Conservation (phyloP, 805 yeast genomes). For the Yamadazyma tumulicola region DNA sequence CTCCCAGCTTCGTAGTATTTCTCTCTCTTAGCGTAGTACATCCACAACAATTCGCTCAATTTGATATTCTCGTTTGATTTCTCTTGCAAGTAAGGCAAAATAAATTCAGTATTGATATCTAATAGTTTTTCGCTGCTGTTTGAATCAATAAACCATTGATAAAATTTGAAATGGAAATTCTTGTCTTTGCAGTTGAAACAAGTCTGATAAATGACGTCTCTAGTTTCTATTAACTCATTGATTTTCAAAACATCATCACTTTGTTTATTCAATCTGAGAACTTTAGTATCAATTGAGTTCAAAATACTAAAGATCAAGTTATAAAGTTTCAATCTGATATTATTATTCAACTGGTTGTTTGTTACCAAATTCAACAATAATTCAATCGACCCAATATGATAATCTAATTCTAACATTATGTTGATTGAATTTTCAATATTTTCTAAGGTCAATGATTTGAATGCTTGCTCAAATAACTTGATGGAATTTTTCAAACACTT, state of each 20-base stretch:
- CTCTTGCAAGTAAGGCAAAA: slow-evolving; percentile 72
- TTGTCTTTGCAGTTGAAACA: slow-evolving; percentile 76
- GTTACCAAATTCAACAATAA: slow-evolving; percentile 75
- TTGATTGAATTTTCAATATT: slow-evolving; percentile 76
- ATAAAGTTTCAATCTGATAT: slow-evolving; percentile 47
- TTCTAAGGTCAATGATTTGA: slow-evolving; percentile 72
- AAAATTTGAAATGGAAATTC: slow-evolving; percentile 85
- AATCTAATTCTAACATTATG: slow-evolving; percentile 74
- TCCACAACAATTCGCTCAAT: slow-evolving; percentile 83
- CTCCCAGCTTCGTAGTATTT: slow-evolving; percentile 81
- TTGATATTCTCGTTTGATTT: slow-evolving; percentile 60
- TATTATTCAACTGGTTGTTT: slow-evolving; percentile 41
- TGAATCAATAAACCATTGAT: slow-evolving; percentile 85
- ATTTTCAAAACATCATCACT: slow-evolving; percentile 35
- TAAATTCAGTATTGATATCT: slow-evolving; percentile 76
- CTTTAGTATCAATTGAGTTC: slow-evolving; percentile 64
- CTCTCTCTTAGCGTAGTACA: slow-evolving; percentile 79
- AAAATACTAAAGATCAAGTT: slow-evolving; percentile 72
- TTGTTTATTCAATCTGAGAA: slow-evolving; percentile 42
- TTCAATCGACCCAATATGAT: slow-evolving; percentile 81
- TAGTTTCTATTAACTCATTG: slow-evolving; percentile 52
- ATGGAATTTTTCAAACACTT: slow-evolving; percentile 73
- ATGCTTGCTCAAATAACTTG: slow-evolving; percentile 71
- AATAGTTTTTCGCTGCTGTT: slow-evolving; percentile 74
- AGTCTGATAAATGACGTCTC: slow-evolving; percentile 70